Evolutionary conservation across 176 grass and related monocot genomes (phyloP).

Genomic region (Triticum monococcum): DNA sequence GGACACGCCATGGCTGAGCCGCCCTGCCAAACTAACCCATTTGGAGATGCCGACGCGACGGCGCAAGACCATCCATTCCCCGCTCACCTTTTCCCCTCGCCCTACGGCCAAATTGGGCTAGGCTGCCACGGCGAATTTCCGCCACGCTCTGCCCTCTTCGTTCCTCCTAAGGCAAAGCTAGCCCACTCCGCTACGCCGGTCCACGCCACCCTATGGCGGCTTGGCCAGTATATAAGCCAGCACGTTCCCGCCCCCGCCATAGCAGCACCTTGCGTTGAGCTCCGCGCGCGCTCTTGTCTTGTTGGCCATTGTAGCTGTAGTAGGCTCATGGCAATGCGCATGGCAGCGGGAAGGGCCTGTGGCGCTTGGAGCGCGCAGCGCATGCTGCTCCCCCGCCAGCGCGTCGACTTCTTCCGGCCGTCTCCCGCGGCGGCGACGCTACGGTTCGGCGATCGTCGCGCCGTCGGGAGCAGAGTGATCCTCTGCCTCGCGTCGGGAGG

Average conservation of each 20-base stretch:
- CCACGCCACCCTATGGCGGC: not conserved
- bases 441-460: not conserved
- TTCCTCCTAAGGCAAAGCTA: no score
- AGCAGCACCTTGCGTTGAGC: not conserved
- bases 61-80: no score
- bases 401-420: not conserved
- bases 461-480: not conserved
- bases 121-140: no score
- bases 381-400: not conserved
- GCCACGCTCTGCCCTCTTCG: no score
- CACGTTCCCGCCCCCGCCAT: not conserved
- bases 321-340: not conserved
- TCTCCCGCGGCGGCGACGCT: not conserved
- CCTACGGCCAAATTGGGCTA: no score
- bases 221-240: no score
- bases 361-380: not conserved
- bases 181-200: not conserved
- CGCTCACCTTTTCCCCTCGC: no score
- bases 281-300: not conserved
- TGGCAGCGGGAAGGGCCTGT: not conserved
- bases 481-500: conserved; percentile 7
- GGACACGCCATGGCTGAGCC: no score
- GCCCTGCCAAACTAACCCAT: no score
- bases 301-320: no score
- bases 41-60: no score